A percentile compares a stretch with the other conserved stretches of the same genome.
These are phyloP conservation scores for Chenopodium formosanum DNA, from an alignment of 148 eudicot species.

Conservation along the genomic window DNA sequence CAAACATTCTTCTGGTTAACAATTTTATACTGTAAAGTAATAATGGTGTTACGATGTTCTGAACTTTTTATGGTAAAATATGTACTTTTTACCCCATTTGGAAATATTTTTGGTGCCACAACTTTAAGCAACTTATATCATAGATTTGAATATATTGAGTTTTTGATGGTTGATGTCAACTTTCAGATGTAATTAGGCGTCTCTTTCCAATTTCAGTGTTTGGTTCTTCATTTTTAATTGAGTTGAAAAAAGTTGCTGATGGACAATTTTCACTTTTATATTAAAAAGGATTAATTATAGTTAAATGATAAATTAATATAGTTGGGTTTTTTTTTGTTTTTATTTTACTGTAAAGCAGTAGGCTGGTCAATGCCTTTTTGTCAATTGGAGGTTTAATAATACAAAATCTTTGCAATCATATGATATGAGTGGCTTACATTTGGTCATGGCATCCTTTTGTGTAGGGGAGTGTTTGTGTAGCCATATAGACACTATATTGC, in stretches of 20 bases:
- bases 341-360: neutral
- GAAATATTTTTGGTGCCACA: neutral
- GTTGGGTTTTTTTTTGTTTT: too few relatives aligned
- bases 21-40: neutral
- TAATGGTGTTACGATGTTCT: neutral
- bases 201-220: neutral
- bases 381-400: neutral
- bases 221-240: neutral
- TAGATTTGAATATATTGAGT: neutral
- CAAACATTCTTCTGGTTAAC: neutral
- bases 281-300: neutral
- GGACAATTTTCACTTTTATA: neutral
- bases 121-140: constrained; percentile 6
- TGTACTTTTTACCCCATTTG: constrained; percentile 17
- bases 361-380: neutral
- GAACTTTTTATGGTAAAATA: constrained; percentile 1
- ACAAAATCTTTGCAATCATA: neutral
- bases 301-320: neutral
- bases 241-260: neutral
- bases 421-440: neutral
- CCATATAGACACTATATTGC: neutral
- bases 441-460: neutral
- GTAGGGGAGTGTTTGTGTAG: neutral
- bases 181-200: neutral
- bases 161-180: neutral